These are phyloP conservation scores for Panaeolus papilionaceus DNA, from an alignment of 768 basidiomycete genomes.

Conservation along the genomic window DNA sequence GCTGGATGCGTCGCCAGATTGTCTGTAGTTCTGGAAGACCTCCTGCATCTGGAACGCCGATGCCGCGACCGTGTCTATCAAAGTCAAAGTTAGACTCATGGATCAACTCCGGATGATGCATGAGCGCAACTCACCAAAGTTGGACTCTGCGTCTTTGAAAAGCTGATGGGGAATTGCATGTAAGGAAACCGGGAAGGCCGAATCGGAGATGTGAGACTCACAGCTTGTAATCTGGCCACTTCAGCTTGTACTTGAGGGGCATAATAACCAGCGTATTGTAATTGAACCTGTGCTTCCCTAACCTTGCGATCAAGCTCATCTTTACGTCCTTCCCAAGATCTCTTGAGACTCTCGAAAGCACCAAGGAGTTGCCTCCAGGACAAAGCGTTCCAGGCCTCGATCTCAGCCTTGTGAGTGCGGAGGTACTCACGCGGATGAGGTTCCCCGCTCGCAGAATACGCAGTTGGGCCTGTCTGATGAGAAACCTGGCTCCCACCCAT, in stretches of 20 bases:
- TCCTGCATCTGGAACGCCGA: constrained; percentile 80
- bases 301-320: constrained; percentile 57
- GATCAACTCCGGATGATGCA: not conserved
- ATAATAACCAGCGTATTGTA: constrained; percentile 52
- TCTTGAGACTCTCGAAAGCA: constrained; percentile 68
- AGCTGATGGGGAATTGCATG: constrained; percentile 41
- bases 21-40: constrained; percentile 73
- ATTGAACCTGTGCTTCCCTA: constrained; percentile 51
- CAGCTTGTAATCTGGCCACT: constrained; percentile 61
- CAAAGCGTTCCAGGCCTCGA: constrained; percentile 74
- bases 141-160: constrained; percentile 58
- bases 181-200: not conserved
- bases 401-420: constrained; percentile 64
- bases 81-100: constrained; percentile 2
- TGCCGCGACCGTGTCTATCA: constrained; percentile 67
- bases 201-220: constrained; percentile 38
- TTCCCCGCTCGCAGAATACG: constrained; percentile 36
- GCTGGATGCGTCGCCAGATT: constrained; percentile 73
- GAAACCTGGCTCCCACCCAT: constrained; percentile 30
- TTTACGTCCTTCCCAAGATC: constrained; percentile 68
- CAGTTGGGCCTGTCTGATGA: constrained; percentile 18
- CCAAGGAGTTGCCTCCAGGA: constrained; percentile 75
- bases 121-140: constrained; percentile 49
- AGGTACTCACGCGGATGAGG: constrained; percentile 76
- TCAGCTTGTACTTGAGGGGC: constrained; percentile 60